phyloP scores from a whole-genome alignment of 2,329 filamentous ascomycete species.

The Coleophoma cylindrospora region DNA sequence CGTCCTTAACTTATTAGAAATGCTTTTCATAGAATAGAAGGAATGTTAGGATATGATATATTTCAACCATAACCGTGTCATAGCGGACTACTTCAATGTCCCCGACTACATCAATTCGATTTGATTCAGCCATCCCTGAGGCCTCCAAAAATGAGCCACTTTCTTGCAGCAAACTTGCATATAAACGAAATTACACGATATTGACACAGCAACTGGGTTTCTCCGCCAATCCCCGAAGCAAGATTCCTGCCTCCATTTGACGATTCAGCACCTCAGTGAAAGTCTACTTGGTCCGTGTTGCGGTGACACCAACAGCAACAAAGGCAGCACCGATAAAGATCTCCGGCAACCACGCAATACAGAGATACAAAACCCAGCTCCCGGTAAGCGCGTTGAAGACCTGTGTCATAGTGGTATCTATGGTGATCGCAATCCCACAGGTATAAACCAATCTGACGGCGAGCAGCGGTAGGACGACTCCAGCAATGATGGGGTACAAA shows the following conservation, averaged over 20 bases:
- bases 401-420: not conserved
- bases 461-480: not conserved
- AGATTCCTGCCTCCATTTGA: not conserved
- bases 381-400: conserved; percentile 1
- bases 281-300: not conserved
- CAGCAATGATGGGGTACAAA: not conserved
- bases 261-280: not conserved
- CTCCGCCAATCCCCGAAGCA: no score
- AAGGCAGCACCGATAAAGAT: not conserved
- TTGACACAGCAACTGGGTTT: no score
- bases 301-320: not conserved
- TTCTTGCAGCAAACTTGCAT: no score
- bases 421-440: not conserved
- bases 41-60: no score
- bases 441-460: conserved; percentile 1
- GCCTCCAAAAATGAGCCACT: no score
- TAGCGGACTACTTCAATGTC: no score
- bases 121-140: no score
- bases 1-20: no score
- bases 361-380: conserved; percentile 3
- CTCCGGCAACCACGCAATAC: conserved; percentile 3
- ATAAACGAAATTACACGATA: no score
- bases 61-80: no score
- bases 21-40: no score
- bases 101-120: no score